Base-by-base conservation (phyloP, 805 yeast species). In the Ogataea salicorniae region DNA sequence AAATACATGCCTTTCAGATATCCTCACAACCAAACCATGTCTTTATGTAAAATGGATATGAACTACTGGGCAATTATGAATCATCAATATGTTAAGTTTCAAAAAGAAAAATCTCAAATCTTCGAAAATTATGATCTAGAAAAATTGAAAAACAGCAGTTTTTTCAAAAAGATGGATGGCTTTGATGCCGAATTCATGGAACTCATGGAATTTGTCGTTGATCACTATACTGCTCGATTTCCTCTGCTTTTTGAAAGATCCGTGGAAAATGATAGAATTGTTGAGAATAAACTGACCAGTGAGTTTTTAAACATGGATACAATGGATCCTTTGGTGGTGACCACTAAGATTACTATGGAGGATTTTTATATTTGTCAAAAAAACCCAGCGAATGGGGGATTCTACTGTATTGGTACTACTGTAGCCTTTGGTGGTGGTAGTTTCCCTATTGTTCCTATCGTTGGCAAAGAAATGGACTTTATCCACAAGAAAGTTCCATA, bases 21-120 rank as follows among this genome's bases (percentile, higher is more conserved):
- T 74, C 80, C 80, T 3, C 72, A 75, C 51, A 76, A 74, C 51
- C 80, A 76, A 55, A 76, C 80, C 6, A 76, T 76, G 80, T 70
- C 79, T 1, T 67, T 75, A 13, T 73, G 70, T 57, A 72, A 70
- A 44, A 57, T 75, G 40, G 79, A 75, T 51, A 69, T 76, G 46
- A 75, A 76, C 57, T 74, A 72, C 59, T 75, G 79, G 80, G 66
- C 74, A 49, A 77, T 75, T 44, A 68, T 76, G 67, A 75, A 74
- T 55, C 67, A 66, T 49, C 65, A 73, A 50, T 76, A 76, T 49
- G 58, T 69, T 55, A 72, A 62, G 51, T 76, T 74, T 53, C 68
- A 70, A 42, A 62, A 63, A 44, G 76, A 72, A 50, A 73, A 73
- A 58, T 52, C 63, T 38, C 54, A 71, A 43, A 62, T 74, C 26